Evolutionary conservation across 1,139 yeast genomes (phyloP), one percentile per base, ranked within the genome.

Genomic region (Scheffersomyces segobiensis): DNA sequence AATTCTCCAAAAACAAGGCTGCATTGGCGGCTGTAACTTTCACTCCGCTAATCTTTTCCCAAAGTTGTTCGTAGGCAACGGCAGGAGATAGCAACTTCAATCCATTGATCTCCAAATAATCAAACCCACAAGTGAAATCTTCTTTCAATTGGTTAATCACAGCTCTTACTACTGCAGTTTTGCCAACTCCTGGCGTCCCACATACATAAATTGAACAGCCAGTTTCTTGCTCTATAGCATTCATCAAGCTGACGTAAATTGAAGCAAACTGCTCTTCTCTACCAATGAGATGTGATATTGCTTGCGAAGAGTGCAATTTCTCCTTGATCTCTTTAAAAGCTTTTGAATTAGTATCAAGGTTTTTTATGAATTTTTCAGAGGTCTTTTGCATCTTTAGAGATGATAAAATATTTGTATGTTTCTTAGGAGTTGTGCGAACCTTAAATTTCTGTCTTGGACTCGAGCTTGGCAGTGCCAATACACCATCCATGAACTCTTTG

Each of bases 181-280:
- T 95, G 17, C 99, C 99, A 4, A 96, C 93, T 12, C 99, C 99
- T 0, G 99, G 99, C 0, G 98, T 93, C 1, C 99, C 99, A 72
- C 97, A 91, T 6, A 95, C 87, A 68, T 93, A 95, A 6, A 95
- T 76, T 66, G 97, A 91, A 20, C 95, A 85, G 0, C 99, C 98
- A 1, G 89, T 83, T 52, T 85, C 85, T 19, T 88, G 83, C 56
- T 82, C 82, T 46, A 95, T 85, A 0, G 97, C 92, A 55, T 87
- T 81, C 66, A 92, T 95, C n/a, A 95, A 72, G 54, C 87, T 86
- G 56, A 85, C 72, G 69, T 87, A 90, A 8, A 95, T 77, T 58
- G 88, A 83, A n/a, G 88, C 84, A 70, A 89, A 93, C 70, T 95
- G 97, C 47, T 85, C 84, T 63, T 93, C 98, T 61, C 99, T 83